Evolutionary conservation across 306 rosid genomes (phyloP).

Genomic region (Cicer judaicum): DNA sequence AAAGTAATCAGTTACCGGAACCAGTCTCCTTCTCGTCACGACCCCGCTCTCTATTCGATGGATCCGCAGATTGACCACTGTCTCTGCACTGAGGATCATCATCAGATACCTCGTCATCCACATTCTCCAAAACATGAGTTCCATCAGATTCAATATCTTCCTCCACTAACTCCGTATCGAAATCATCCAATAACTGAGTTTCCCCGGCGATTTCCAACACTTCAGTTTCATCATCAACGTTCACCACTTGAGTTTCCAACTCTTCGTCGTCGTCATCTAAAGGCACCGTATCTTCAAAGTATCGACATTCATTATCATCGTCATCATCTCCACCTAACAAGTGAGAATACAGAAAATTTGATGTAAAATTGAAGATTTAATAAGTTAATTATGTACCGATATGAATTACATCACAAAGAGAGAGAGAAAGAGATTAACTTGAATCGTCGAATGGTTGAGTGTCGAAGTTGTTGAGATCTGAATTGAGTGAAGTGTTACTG

Average conservation of each 20-base stretch:
- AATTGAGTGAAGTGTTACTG: slow-evolving; percentile 17
- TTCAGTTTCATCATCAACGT: slow-evolving; percentile 69
- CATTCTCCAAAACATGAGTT: slow-evolving; percentile 60
- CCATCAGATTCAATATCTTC: slow-evolving; percentile 56
- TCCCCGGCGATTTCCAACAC: slow-evolving; percentile 46
- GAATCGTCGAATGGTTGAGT: slow-evolving; percentile 60
- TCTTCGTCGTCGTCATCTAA: slow-evolving; percentile 43
- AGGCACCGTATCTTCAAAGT: slow-evolving; percentile 48
- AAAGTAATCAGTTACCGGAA: slow-evolving; percentile 55
- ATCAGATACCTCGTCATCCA: slow-evolving; percentile 39
- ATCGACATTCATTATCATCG: slow-evolving; percentile 37
- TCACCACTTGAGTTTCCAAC: slow-evolving; percentile 54
- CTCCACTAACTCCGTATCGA: slow-evolving; percentile 58
- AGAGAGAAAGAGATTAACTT: slow-evolving; percentile 37
- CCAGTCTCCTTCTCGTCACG: slow-evolving; percentile 41
- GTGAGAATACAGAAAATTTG: neutral
- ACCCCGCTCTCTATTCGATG: slow-evolving; percentile 5
- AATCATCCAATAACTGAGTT: slow-evolving; percentile 60
- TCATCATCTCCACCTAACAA: slow-evolving; percentile 46
- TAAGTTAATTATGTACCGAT: neutral
- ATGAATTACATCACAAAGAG: neutral
- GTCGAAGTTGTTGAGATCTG: slow-evolving; percentile 26
- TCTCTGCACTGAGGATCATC: slow-evolving; percentile 42
- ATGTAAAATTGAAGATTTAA: neutral
- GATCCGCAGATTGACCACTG: slow-evolving; percentile 31